Base-by-base conservation (phyloP, 1,139 yeast species). In the Geotrichum bryndzae region DNA sequence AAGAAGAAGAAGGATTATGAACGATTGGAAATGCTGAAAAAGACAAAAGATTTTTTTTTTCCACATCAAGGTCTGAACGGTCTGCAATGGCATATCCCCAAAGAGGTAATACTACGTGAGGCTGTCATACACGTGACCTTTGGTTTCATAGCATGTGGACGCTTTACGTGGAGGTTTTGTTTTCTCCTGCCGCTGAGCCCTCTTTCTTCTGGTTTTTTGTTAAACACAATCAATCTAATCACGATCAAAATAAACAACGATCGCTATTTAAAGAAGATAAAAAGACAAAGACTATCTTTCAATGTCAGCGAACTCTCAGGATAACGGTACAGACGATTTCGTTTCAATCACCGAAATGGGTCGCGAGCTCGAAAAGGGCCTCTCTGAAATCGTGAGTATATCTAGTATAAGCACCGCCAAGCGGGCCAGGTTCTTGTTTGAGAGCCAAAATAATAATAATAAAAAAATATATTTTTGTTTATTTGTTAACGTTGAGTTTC, bases 261-360 rank as follows among this genome's bases (percentile, higher is more conserved):
- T 15, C 41, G 7, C 23, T 18, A n/a, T 41, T 15, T 5, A n/a
- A n/a, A 41, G 22, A 41, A 41, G 8, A 13, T n/a, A n/a, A 41
- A 7, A 41, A 1, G 5, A 25, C 5, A 25, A 25, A 15, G 10
- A 41, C 6, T n/a, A 41, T 15, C 18, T 41, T 38, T 7, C n/a
- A 41, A 41, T 41, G 48, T 41, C 48, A n/a, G 48, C 48, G 10
- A 41, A n/a, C 8, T 8, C 22, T 7, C 48, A 41, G 22, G 48
- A 41, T 15, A 41, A 35, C 35, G 35, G 13, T 1, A 51, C 51
- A 13, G 62, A 56, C 8, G 62, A 60, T 33, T 60, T 60, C 50
- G 55, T 60, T 29, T 60, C 62, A 8, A 60, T 57, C 41, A 60
- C 54, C 3, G 62, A 60, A 25, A 51, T 60, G 50, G 62, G 62